Percentiles rank a stretch among this genome's conserved stretches.
Evolutionary conservation across 2,329 filamentous ascomycete genomes (phyloP).

Genomic region (Dendrostoma leiphaemia): DNA sequence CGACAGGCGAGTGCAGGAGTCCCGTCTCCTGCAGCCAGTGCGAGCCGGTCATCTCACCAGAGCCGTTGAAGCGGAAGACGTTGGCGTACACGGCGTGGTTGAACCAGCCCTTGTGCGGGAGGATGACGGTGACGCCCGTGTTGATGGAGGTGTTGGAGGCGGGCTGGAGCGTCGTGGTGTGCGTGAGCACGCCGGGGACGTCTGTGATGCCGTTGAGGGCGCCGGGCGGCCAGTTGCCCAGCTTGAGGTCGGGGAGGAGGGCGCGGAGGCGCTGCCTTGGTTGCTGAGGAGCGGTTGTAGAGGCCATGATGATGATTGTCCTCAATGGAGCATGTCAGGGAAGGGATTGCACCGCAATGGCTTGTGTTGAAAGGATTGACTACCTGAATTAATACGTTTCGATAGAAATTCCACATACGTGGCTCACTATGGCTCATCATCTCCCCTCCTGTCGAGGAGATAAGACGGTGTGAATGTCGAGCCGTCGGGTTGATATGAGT

Average conservation of each 20-base stretch:
- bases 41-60: slow-evolving; percentile 59
- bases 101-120: slow-evolving; percentile 45
- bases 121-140: slow-evolving; percentile 49
- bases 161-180: slow-evolving; percentile 41
- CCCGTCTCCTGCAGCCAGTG: slow-evolving; percentile 64
- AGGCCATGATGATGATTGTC: not conserved
- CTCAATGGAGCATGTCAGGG: no score
- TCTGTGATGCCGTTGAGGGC: slow-evolving; percentile 51
- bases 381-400: no score
- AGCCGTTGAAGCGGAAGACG: slow-evolving; percentile 63
- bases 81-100: slow-evolving; percentile 44
- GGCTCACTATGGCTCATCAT: no score
- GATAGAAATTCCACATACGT: no score
- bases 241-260: slow-evolving; percentile 40
- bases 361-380: no score
- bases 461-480: no score
- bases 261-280: slow-evolving; percentile 37
- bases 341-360: no score
- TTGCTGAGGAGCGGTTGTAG: slow-evolving; percentile 4
- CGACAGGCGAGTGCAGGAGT: slow-evolving; percentile 55
- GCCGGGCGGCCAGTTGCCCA: slow-evolving; percentile 43
- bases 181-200: slow-evolving; percentile 45
- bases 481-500: no score
- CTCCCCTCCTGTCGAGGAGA: no score
- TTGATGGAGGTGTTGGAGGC: slow-evolving; percentile 31